phyloP scores from a whole-genome alignment of 345 rosid species.

The Turnera subulata region DNA sequence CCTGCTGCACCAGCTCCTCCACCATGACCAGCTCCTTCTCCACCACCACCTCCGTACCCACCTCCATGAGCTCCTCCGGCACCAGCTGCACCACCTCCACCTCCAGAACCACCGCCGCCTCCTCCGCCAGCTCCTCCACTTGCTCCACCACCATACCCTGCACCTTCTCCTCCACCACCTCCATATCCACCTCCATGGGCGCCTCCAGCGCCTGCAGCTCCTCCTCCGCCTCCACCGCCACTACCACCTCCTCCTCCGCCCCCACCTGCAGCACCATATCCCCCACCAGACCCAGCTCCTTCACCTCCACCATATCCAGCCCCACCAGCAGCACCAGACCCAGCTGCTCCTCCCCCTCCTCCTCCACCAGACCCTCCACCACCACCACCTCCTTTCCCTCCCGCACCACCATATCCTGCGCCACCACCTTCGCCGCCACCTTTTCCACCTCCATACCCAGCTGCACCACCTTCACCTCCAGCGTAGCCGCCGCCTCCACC shows the following conservation, averaged over 20 bases:
- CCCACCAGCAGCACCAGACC: slow-evolving; percentile 7
- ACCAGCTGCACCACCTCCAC: slow-evolving; percentile 31
- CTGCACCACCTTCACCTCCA: slow-evolving; percentile 10
- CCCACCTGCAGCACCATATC: slow-evolving; percentile 32
- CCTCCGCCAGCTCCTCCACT: slow-evolving; percentile 17
- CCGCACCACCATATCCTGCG: slow-evolving; percentile 8
- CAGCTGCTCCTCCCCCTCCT: slow-evolving; percentile 17
- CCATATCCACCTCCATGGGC: slow-evolving; percentile 27
- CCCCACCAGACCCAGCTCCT: slow-evolving; percentile 28
- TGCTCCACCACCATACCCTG: slow-evolving; percentile 17
- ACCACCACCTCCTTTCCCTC: background rate
- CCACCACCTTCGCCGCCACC: slow-evolving; percentile 20
- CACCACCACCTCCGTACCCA: slow-evolving; percentile 18
- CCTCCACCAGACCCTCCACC: slow-evolving; percentile 10
- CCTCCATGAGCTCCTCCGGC: slow-evolving; percentile 12
- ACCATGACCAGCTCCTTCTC: slow-evolving; percentile 12
- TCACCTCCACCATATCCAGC: slow-evolving; percentile 26
- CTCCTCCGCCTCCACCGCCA: slow-evolving; percentile 37
- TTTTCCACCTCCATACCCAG: background rate
- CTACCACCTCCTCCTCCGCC: slow-evolving; percentile 35
- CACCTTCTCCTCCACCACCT: slow-evolving; percentile 18
- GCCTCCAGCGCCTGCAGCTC: slow-evolving; percentile 31
- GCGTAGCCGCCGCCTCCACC: slow-evolving; percentile 10
- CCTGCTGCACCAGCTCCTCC: slow-evolving; percentile 33
- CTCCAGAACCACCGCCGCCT: slow-evolving; percentile 21